Evolutionary conservation across 192 early-diverging fungal genomes (phyloP), one percentile per base, ranked within the genome.

Genomic region (Coemansia erecta): DNA sequence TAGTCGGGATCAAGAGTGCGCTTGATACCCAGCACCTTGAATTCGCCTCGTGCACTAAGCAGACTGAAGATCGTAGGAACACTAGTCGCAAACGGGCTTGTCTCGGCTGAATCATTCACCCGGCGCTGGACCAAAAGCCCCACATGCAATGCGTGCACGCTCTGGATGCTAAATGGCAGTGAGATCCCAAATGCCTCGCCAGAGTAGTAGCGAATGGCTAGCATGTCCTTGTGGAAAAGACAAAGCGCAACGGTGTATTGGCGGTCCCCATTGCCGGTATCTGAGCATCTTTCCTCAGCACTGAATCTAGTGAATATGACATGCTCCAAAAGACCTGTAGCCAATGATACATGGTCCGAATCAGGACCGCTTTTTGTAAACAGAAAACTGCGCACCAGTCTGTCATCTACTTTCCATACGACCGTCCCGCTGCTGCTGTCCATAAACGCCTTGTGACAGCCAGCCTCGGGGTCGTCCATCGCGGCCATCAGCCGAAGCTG

Each of bases 11-110:
- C 74, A 6, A 53, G 40, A 4, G 60, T 35, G 0, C 61, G 61
- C 23, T 62, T 60, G 9, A 78, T 39, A 8, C 75, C 75, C 18
- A 78, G 61, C 69, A 78, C 68, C 40, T 59, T 80, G 26, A 80
- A 80, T 51, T 80, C 72, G 44, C 67, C 52, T 11, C 63, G 70
- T 9, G 72, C 66, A 1, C 72, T 60, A 8, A 66, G 63, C 49
- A 80, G 39, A 47, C 77, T 73, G 58, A 80, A 80, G 39, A 73
- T 56, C 15, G 58, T 66, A 6, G 71, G 71, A 24, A 73, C 37
- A 22, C 42, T 59, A n/a, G 53, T 26, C 2, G 60, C 42, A 60
- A 69, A 63, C 28, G 45, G 12, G 31, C 57, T 56, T 23, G 19
- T 28, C 13, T 68, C 63, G 2, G 60, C 8, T 11, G 55, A 22